Evolutionary conservation across 176 grass and related monocot genomes (phyloP), one percentile per base, ranked within the genome.

Genomic region (Guadua angustifolia): DNA sequence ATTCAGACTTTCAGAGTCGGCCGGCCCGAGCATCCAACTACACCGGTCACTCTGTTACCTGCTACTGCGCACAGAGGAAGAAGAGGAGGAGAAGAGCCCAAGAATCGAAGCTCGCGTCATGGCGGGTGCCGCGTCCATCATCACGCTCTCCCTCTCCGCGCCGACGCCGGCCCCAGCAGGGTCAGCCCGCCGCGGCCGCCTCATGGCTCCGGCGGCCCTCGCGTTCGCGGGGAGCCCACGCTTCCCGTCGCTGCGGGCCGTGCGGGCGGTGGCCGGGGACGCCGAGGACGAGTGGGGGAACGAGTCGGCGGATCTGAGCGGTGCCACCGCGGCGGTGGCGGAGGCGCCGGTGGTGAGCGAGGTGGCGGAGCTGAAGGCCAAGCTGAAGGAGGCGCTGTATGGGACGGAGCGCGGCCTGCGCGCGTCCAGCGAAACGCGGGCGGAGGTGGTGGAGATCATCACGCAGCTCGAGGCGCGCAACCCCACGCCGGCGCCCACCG

Each of bases 391-490:
- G 12, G 77, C 90, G 82, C 68, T 98, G 72, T 93, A 92, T 55
- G 93, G 95, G 43, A 98, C 91, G 56, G 93, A 98, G 65, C 69
- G 95, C 36, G 93, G 95, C 32, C 77, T 95, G 62, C 87, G 83
- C 19, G 93, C 95, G 32, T 95, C 93, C 65, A 94, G 93, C 89
- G 93, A 98, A 85, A 93, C 95, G 45, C 79, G 87, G 58, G 95
- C 95, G 16, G 91, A 94, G 85, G 87, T 95, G 16, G 25, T 98
- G 47, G 95, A 98, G 83, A 85, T 95, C 91, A 98, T 98, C 79
- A 93, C 89, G 42, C 93, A 83, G 69, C 91, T 98, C 1, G 95
- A 98, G 89, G 89, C 85, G 9, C 90, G 78, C 68, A 98, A 98
- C 72, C 95, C 91, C 16, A 95, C 93, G 21, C 95, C 95, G 3